Conservation (phyloP, 208 protist species). For the Acanthamoeba healyi region DNA sequence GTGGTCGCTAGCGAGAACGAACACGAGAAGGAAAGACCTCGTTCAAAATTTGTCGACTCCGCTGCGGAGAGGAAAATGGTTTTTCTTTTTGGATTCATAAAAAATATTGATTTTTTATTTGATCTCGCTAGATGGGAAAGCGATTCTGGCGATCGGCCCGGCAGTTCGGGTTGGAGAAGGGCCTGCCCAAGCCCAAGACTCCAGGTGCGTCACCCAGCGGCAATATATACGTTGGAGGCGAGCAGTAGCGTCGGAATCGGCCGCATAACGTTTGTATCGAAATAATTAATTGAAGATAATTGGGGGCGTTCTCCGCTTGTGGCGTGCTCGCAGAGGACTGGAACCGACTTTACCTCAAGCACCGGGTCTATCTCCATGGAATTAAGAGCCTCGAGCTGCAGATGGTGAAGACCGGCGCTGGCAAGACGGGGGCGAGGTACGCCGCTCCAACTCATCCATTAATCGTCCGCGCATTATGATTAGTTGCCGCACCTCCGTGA, state of each 20-base stretch:
- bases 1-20: too few relatives aligned
- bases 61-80: not conserved
- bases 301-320: not conserved
- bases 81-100: not conserved
- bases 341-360: conserved; percentile 40
- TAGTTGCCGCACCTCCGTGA: too few relatives aligned
- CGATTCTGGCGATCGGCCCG: conserved; percentile 7
- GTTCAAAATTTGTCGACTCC: not conserved
- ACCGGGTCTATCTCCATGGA: conserved; percentile 17
- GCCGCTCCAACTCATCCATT: not conserved
- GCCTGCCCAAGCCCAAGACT: conserved; percentile 41
- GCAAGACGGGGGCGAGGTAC: conserved; percentile 58
- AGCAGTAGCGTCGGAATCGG: too few relatives aligned
- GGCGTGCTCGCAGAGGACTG: not conserved
- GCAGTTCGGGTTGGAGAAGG: not conserved
- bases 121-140: conserved; percentile 16
- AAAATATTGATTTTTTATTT: too few relatives aligned
- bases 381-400: conserved; percentile 52
- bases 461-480: not conserved
- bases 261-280: too few relatives aligned
- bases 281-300: not conserved
- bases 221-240: too few relatives aligned
- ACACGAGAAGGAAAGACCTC: not conserved
- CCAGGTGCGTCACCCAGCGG: too few relatives aligned
- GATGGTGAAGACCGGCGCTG: conserved; percentile 9